phyloP scores from a whole-genome alignment of 371 early-diverging fungal genomes.

The Mucor ambiguus region DNA sequence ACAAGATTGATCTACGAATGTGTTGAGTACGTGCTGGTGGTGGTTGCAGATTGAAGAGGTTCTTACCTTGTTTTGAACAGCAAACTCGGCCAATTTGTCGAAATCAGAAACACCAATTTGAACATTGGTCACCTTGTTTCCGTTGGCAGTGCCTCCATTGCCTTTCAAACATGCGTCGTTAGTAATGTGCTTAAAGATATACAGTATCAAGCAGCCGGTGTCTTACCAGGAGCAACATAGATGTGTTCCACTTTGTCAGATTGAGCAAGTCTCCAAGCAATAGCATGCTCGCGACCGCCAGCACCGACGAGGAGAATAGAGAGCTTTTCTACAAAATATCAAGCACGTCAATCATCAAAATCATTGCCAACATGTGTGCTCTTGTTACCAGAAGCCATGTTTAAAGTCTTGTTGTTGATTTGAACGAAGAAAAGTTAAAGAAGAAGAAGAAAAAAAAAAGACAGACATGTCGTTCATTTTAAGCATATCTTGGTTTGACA shows the following conservation, averaged over 20 bases:
- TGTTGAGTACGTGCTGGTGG: too few species aligned
- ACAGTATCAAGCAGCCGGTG: background rate
- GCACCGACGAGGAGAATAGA: constrained; percentile 88
- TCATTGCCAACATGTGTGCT: too few species aligned
- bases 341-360: background rate
- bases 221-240: constrained; percentile 79
- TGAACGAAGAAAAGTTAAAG: constrained; percentile 1
- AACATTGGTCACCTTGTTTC: constrained; percentile 81
- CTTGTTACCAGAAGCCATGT: constrained; percentile 30
- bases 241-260: constrained; percentile 76
- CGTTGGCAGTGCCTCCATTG: constrained; percentile 90
- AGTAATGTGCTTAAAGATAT: background rate
- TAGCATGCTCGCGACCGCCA: constrained; percentile 97
- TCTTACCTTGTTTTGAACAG: constrained; percentile 73
- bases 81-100: constrained; percentile 77
- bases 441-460: constrained; percentile 13
- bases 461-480: background rate
- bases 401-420: background rate
- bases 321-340: constrained; percentile 50
- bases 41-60: too few species aligned
- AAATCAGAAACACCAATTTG: constrained; percentile 75
- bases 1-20: constrained; percentile 68
- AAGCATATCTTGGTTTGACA: constrained; percentile 1
- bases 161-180: constrained; percentile 48
- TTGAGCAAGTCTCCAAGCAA: constrained; percentile 90